Base-by-base conservation (phyloP, 768 basidiomycete species). In the Leucogyrophana mollusca region DNA sequence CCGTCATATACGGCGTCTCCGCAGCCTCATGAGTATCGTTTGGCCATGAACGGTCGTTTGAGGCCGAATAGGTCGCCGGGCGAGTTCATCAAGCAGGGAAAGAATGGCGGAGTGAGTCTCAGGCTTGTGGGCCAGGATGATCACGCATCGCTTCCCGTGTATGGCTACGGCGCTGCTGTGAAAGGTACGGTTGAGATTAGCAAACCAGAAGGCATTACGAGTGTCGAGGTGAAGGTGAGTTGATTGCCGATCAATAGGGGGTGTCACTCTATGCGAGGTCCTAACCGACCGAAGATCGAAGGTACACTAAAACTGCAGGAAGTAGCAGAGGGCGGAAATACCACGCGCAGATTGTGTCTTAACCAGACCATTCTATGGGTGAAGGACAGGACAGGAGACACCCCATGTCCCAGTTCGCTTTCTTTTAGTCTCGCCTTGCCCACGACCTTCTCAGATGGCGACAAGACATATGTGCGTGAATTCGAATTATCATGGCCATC, bases 281-380 rank as follows among this genome's bases (percentile, higher is more conserved):
- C 2, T 17, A 17, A 25, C 50, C 21, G 23, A 23, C 21, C n/a
- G n/a, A 52, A 87, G 85, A 70, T 86, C 20, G 82, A 85, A 57
- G 86, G 85, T 10, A 71, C 65, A 32, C 66, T 88, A 39, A 61
- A 66, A 41, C 54, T 87, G 36, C 76, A 77, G 47, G 85, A 87
- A 58, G 71, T 85, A 18, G 85, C 78, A 3, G 86, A 80, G 49
- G 81, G 80, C n/a, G 87, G 87, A 10, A 71, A 74, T 6, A 70
- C 75, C 17, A 71, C 73, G 17, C 69, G 69, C 21, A 76, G 68
- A 34, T 54, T 88, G 3, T 82, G 78, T 54, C 64, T 79, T 35
- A 74, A 76, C 49, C 77, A 72, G 8, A 61, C 66, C 20, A 58
- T 77, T 16, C 69, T 90, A 17, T 90, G 85, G 85, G 68, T 67